A percentile compares a stretch with the other conserved stretches of the same genome.
Conservation (phyloP, 345 rosid species). For the Citrus sinensis region DNA sequence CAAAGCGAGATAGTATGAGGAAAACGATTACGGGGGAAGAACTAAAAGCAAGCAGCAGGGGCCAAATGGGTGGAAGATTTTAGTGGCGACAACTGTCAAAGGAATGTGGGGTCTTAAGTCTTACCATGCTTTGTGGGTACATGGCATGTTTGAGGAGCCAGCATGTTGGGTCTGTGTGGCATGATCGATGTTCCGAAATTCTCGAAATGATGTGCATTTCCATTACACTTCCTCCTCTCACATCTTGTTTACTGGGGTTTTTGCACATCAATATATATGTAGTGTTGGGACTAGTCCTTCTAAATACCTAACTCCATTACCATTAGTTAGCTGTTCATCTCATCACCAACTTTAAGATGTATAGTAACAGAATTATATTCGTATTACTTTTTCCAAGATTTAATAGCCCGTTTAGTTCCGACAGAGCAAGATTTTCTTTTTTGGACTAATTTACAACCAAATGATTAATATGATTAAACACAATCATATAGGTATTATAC, state of each 20-base stretch:
- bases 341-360: neutral
- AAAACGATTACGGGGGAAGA: conserved; percentile 10
- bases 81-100: conserved; percentile 35
- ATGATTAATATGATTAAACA: conserved; percentile 7
- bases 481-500: neutral
- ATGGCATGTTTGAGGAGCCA: conserved; percentile 42
- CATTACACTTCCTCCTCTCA: neutral
- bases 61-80: conserved; percentile 14
- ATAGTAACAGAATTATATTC: no score
- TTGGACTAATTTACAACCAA: conserved; percentile 5
- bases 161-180: conserved; percentile 46
- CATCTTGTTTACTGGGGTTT: neutral
- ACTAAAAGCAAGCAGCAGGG: conserved; percentile 13
- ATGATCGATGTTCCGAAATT: conserved; percentile 46
- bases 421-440: conserved; percentile 1
- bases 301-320: neutral
- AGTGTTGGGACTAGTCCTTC: neutral
- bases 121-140: conserved; percentile 28
- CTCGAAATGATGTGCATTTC: conserved; percentile 25
- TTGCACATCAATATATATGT: neutral
- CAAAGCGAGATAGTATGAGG: neutral
- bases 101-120: conserved; percentile 26
- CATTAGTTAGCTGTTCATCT: no score
- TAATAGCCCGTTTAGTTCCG: neutral
- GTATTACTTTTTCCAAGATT: neutral